phyloP scores from a whole-genome alignment of 2,329 filamentous ascomycete genomes.

The Colletotrichum sp. region DNA sequence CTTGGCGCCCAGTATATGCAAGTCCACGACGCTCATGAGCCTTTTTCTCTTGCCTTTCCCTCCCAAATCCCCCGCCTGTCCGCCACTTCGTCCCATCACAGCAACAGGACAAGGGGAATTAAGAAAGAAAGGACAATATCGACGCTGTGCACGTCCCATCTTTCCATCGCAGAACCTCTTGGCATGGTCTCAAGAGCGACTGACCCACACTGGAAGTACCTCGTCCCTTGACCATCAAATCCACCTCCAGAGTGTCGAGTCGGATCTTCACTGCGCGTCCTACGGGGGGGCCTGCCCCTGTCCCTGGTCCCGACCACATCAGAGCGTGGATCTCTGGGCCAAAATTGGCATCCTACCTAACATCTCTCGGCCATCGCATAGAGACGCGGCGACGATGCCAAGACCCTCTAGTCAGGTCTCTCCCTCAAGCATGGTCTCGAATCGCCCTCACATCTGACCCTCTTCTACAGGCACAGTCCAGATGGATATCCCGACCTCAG shows the following conservation, averaged over 20 bases:
- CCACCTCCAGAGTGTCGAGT: slow-evolving; percentile 1
- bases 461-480: slow-evolving; percentile 4
- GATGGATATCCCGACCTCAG: slow-evolving; percentile 7
- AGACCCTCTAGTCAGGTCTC: slow-evolving; percentile 16
- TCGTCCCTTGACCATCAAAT: not conserved
- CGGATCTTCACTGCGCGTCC: not conserved
- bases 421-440: slow-evolving; percentile 18
- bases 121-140: not conserved
- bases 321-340: slow-evolving; percentile 15
- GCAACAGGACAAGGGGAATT: not conserved
- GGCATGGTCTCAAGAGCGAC: slow-evolving; percentile 21
- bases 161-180: slow-evolving; percentile 9
- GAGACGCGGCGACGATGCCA: slow-evolving; percentile 20
- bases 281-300: not conserved
- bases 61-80: not conserved
- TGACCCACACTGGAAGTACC: slow-evolving; percentile 17
- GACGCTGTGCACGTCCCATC: slow-evolving; percentile 11
- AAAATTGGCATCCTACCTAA: slow-evolving; percentile 17
- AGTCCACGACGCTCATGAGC: not conserved
- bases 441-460: slow-evolving; percentile 3
- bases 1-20: not conserved
- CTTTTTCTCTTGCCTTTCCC: not conserved
- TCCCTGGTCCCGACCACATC: not conserved
- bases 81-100: slow-evolving; percentile 1
- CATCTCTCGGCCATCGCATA: slow-evolving; percentile 16